These are phyloP conservation scores for Cordyceps fumosorosea DNA, from an alignment of 2,329 filamentous ascomycete species.

Conservation along the genomic window DNA sequence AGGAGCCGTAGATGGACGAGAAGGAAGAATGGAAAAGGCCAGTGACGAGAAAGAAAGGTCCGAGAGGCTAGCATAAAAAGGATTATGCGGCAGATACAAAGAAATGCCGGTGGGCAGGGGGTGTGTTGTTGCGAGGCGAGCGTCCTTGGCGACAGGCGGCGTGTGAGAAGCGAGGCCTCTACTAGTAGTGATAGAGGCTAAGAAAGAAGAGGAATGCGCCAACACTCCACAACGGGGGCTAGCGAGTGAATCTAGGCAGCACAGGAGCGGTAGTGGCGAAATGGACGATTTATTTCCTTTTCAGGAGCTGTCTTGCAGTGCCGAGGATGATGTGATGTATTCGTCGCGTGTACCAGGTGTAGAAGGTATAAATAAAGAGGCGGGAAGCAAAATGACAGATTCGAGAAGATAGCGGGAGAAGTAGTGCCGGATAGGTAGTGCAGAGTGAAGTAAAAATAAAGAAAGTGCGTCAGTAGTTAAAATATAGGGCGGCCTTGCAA, in stretches of 20 bases:
- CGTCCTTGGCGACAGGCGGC: not conserved
- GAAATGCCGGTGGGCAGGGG: not conserved
- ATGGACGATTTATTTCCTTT: conserved; percentile 1
- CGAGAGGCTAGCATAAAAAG: not conserved
- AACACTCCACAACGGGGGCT: conserved; percentile 13
- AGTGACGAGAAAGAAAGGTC: not conserved
- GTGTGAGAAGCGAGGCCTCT: too few species aligned
- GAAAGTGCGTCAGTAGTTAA: not conserved
- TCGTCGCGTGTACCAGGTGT: too few species aligned
- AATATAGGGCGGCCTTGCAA: not conserved
- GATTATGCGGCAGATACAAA: not conserved
- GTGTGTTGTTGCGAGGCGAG: not conserved
- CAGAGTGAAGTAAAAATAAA: not conserved
- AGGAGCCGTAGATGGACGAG: not conserved
- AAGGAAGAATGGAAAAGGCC: not conserved
- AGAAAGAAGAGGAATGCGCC: conserved; percentile 3
- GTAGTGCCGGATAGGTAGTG: not conserved
- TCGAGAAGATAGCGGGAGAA: not conserved
- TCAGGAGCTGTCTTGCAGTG: not conserved
- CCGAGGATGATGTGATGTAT: not conserved
- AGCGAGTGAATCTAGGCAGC: conserved; percentile 15
- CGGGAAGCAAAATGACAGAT: not conserved
- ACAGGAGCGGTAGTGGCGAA: not conserved
- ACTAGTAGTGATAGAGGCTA: not conserved
- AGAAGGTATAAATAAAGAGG: not conserved